A percentile compares a stretch with the other conserved stretches of the same genome.
phyloP scores from a whole-genome alignment of 495 filamentous ascomycete species.

The Staphylotrichum longicolle region DNA sequence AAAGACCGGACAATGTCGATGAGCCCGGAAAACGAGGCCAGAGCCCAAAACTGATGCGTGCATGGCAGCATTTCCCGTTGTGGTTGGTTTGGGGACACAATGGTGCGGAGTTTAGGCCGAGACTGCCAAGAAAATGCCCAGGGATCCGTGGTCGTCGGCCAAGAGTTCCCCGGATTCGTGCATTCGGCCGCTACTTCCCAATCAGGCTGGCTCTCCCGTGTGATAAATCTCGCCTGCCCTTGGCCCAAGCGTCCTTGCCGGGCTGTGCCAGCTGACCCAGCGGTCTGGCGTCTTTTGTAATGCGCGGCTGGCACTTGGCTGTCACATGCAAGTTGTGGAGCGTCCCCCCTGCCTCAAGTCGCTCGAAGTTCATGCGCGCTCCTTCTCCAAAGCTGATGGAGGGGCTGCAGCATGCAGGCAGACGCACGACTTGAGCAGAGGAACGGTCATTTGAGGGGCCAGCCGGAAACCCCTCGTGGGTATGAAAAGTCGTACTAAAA shows the following conservation, averaged over 20 bases:
- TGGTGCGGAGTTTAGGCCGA: too few species aligned
- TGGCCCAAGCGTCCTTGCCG: slow-evolving; percentile 11
- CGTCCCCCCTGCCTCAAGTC: neutral
- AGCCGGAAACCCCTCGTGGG: neutral
- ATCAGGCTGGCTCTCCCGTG: slow-evolving; percentile 13
- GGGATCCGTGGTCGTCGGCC: neutral
- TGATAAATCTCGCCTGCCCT: slow-evolving; percentile 2
- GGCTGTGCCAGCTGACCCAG: slow-evolving; percentile 8
- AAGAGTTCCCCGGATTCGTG: slow-evolving; percentile 24
- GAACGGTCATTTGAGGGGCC: neutral
- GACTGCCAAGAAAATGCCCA: neutral
- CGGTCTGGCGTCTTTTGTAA: neutral
- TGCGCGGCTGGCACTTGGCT: slow-evolving; percentile 8
- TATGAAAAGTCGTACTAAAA: neutral
- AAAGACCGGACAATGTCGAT: too few species aligned
- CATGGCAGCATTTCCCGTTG: neutral
- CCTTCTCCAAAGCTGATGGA: neutral
- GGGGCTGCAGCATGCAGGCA: neutral
- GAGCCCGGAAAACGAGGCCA: neutral
- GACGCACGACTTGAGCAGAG: neutral
- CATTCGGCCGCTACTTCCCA: slow-evolving; percentile 19
- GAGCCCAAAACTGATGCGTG: neutral
- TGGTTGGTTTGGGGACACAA: neutral
- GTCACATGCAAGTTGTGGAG: slow-evolving; percentile 14
- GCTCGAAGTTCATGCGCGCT: neutral